Conservation (phyloP, 768 basidiomycete species). For the Russula griseocarnosa region DNA sequence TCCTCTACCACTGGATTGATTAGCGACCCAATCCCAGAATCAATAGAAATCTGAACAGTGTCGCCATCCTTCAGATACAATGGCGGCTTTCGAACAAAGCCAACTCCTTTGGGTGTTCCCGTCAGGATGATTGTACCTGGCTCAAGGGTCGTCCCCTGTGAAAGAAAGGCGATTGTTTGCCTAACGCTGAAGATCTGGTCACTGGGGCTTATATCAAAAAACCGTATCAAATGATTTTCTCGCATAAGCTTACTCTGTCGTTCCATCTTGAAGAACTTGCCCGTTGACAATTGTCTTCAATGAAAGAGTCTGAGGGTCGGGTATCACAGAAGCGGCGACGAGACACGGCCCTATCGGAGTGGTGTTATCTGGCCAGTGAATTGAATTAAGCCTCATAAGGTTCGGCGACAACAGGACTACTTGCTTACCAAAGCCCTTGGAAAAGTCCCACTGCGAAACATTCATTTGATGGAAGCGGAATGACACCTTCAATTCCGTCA, state of each 20-base stretch:
- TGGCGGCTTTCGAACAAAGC: constrained; percentile 69
- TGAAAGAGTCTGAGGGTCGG: constrained; percentile 60
- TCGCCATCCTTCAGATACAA: constrained; percentile 73
- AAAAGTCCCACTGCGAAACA: constrained; percentile 83
- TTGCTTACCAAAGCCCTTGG: constrained; percentile 73
- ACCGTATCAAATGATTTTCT: not conserved
- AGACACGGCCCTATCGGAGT: constrained; percentile 80
- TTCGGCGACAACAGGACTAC: not conserved
- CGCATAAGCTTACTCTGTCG: constrained; percentile 56
- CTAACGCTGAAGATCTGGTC: constrained; percentile 79
- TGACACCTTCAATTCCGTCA: constrained; percentile 48
- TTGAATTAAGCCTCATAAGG: not conserved
- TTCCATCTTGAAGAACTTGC: constrained; percentile 66
- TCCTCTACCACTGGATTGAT: constrained; percentile 79
- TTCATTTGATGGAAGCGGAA: constrained; percentile 80
- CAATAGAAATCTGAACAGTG: constrained; percentile 61
- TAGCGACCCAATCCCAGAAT: constrained; percentile 72
- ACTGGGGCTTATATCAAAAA: constrained; percentile 38
- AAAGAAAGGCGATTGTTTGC: constrained; percentile 74
- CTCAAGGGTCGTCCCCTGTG: constrained; percentile 78
- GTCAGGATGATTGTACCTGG: constrained; percentile 82
- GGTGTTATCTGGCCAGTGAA: constrained; percentile 47
- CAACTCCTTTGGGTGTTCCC: constrained; percentile 78
- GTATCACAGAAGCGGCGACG: constrained; percentile 59
- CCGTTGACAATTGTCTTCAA: constrained; percentile 68